Conservation (phyloP, 202 grass and related monocot species). For the Musa balbisiana region DNA sequence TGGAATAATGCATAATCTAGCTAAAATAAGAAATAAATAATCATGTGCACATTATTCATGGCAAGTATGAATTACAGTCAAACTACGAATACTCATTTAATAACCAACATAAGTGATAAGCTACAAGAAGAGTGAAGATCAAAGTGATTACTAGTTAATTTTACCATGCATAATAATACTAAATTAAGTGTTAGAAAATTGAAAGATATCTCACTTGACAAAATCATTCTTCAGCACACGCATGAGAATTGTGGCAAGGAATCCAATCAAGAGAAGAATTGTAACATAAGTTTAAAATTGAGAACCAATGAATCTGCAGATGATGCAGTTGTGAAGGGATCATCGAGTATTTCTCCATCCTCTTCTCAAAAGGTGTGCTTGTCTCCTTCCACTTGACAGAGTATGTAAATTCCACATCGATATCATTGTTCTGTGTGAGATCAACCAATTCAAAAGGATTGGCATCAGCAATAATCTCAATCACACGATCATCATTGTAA, state of each 20-base stretch:
- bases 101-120: no score
- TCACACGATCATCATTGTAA: conserved; percentile 76
- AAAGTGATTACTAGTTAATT: no score
- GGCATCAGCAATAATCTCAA: conserved; percentile 67
- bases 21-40: no score
- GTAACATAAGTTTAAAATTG: conserved; percentile 96
- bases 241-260: conserved; percentile 94
- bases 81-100: no score
- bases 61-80: no score
- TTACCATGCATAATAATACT: neutral
- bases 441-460: conserved; percentile 58
- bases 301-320: conserved; percentile 96
- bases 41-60: no score
- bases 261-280: conserved; percentile 84
- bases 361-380: conserved; percentile 52
- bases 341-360: conserved; percentile 98
- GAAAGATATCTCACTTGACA: conserved; percentile 53
- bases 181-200: neutral
- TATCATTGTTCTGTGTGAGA: conserved; percentile 66
- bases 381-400: conserved; percentile 97
- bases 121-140: no score
- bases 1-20: no score
- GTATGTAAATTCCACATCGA: conserved; percentile 64
- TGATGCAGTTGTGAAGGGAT: conserved; percentile 73
- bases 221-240: conserved; percentile 96